These are phyloP conservation scores for Vitis riparia DNA, from an alignment of 164 flowering plant species.

Conservation along the genomic window DNA sequence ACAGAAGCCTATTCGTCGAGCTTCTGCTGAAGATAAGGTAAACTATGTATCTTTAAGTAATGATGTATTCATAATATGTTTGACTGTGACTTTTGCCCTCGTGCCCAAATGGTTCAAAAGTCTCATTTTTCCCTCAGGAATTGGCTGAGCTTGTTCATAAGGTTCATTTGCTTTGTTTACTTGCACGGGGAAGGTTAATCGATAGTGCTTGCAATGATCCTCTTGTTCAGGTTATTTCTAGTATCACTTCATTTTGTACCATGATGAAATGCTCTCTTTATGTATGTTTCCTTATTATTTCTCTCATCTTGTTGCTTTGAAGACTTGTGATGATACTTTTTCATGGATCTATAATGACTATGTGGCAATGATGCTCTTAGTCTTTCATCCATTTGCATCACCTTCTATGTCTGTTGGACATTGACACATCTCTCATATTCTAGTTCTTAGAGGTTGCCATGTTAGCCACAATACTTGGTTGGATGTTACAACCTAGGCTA, in stretches of 20 bases:
- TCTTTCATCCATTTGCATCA: neutral
- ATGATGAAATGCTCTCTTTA: neutral
- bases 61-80: no score
- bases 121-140: conserved; percentile 47
- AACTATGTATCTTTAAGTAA: conserved; percentile 1
- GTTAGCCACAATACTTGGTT: neutral
- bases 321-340: neutral
- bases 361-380: neutral
- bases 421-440: neutral
- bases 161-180: conserved; percentile 84
- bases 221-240: conserved; percentile 74
- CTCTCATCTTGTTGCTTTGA: neutral
- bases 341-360: neutral
- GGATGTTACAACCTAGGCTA: neutral
- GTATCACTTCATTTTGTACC: neutral
- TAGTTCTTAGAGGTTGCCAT: neutral
- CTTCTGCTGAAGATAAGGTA: conserved; percentile 86
- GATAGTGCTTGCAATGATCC: conserved; percentile 87
- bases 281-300: neutral
- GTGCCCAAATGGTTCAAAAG: neutral
- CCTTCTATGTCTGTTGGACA: neutral
- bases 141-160: conserved; percentile 87
- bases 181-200: conserved; percentile 84
- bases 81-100: no score
- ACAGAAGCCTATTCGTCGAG: conserved; percentile 52